Evolutionary conservation across 768 basidiomycete genomes (phyloP), one percentile per base, ranked within the genome.

Genomic region (Polyporus arcularius): DNA sequence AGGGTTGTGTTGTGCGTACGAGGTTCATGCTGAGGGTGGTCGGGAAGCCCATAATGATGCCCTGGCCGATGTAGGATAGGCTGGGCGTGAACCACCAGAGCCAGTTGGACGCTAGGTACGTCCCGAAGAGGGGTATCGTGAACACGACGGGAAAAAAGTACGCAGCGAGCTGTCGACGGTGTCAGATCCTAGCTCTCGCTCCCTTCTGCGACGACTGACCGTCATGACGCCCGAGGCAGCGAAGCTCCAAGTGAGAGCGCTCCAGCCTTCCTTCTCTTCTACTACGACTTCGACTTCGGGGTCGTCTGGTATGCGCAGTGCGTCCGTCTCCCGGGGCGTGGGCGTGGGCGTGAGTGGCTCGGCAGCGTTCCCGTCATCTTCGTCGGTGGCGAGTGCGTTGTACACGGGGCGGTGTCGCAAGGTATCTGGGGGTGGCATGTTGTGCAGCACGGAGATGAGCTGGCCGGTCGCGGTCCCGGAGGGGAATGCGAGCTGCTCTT

Each of bases 11-110:
- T 35, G 49, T 61, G 62, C 81, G 70, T 67, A 92, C 92, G 59
- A 94, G 73, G 65, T 89, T 96, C 96, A 98, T 98, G 71, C 90
- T 92, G 39, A 96, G 68, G 0, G 96, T 96, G 0, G 94, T 96
- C 0, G 94, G 90, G 68, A 96, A 93, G 4, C 96, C 96, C 96
- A 98, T 98, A 67, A 98, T 98, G 61, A 98, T 94, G 5, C 94
- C 95, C 83, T 96, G 94, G 1, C 95, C 95, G 41, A 97, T 87
- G 69, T 97, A 98, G 0, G 91, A 92, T 26, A 96, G 75, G 72
- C 90, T 93, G 1, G 94, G 96, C 0, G 93, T 90, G 69, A 97
- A 96, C 42, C 86, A 90, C 94, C 95, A 98, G 12, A 95, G 73
- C 94, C 95, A 98, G 65, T 91, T 80, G 42, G 81, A 82, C 3